phyloP scores from a whole-genome alignment of 2,329 filamentous ascomycete species.

The Alternaria dauci region DNA sequence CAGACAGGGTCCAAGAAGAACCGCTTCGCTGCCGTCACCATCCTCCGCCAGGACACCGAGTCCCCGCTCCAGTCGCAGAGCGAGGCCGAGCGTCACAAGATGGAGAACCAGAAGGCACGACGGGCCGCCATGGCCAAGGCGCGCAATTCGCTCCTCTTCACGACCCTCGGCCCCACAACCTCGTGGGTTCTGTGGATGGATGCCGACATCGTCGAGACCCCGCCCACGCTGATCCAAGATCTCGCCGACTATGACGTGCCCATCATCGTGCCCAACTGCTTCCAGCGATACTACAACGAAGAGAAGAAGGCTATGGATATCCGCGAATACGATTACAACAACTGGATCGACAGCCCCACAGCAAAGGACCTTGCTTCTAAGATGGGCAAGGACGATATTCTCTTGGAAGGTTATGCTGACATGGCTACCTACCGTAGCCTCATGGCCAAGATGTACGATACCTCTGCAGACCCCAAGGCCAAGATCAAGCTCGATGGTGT shows the following conservation, averaged over 20 bases:
- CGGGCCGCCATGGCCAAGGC: constrained; percentile 92
- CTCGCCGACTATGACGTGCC: constrained; percentile 85
- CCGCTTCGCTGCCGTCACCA: constrained; percentile 91
- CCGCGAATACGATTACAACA: constrained; percentile 95
- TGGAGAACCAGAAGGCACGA: constrained; percentile 85
- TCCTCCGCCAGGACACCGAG: constrained; percentile 94
- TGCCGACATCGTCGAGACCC: constrained; percentile 89
- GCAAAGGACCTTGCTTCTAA: constrained; percentile 77
- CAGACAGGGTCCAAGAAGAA: constrained; percentile 82
- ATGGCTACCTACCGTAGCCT: constrained; percentile 90
- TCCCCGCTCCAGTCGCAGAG: constrained; percentile 80
- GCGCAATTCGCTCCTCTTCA: constrained; percentile 93
- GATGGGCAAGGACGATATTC: constrained; percentile 90
- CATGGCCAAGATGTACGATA: constrained; percentile 82
- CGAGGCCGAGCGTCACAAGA: constrained; percentile 89
- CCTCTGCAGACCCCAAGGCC: constrained; percentile 60
- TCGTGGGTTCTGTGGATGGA: constrained; percentile 99
- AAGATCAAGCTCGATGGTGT: constrained; percentile 89
- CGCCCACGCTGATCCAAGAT: constrained; percentile 85
- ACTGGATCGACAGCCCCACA: constrained; percentile 88
- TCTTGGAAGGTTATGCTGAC: constrained; percentile 91
- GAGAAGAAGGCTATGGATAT: constrained; percentile 77
- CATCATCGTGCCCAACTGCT: constrained; percentile 96
- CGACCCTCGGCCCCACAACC: constrained; percentile 86
- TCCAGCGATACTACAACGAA: constrained; percentile 76